Evolutionary conservation across 2,329 filamentous ascomycete species (phyloP), one percentile per base, ranked within the genome.

Genomic region (Colletotrichum shisoi): DNA sequence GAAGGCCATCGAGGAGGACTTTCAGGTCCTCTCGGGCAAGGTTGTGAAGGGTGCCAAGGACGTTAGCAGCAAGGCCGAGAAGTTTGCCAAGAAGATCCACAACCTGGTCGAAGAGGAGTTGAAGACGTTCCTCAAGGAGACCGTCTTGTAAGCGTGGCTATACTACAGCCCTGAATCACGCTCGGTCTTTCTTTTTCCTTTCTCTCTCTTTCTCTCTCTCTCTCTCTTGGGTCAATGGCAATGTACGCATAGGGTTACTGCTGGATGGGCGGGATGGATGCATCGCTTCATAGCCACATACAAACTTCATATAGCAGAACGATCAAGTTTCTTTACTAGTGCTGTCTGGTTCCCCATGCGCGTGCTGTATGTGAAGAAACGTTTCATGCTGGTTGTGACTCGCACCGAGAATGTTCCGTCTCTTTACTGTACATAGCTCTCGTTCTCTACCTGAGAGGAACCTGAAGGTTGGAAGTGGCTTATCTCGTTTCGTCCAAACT

Each of bases 21-120:
- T 97, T 57, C 81, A 87, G 73, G 76, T 86, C 53, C 78, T 87
- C 73, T 85, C 86, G 37, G 84, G 82, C 74, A 83, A 87, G 78
- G 79, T 88, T 59, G 79, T 83, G 71, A 82, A 85, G 76, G 82
- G 81, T 49, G 81, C 83, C 70, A 83, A 86, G 74, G 75, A 80
- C 37, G 75, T 87, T 68, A 79, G 82, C 62, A 79, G 77, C 73
- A 86, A 88, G 82, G 85, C 84, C 24, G 83, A 87, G 79, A 83
- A 87, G 81, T 77, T 89, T 70, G 84, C 85, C 70, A 81, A 86
- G 79, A 88, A 88, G 84, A 85, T 89, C 71, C 84, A 88, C 73
- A 79, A 87, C 70, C 76, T 87, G 42, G 83, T 89, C 58, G 85
- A 89, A 27, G 82, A 86, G 77, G 85, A 89, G 80, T 79, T 89